These are phyloP conservation scores for Trichomonascaceae sp. DNA, from an alignment of 1,139 yeast species.

Conservation along the genomic window DNA sequence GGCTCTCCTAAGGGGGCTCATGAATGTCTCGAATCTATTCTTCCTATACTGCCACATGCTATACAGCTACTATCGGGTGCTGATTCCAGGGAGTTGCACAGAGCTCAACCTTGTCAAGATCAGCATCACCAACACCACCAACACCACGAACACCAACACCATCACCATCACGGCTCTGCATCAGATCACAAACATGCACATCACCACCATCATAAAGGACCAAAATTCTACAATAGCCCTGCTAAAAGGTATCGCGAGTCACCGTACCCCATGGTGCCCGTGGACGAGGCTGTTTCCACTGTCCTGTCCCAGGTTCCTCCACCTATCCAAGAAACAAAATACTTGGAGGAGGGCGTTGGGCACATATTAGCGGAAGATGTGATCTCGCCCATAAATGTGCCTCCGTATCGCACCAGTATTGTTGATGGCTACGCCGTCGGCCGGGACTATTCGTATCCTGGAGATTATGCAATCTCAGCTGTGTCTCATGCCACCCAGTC, in stretches of 20 bases:
- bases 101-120: too few relatives aligned
- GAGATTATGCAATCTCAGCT: conserved; percentile 27
- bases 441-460: conserved; percentile 33
- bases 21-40: conserved; percentile 31
- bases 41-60: conserved; percentile 31
- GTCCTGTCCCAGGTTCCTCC: conserved; percentile 5
- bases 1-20: conserved; percentile 37
- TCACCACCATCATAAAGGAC: conserved; percentile 14
- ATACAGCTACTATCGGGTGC: conserved; percentile 24
- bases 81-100: conserved; percentile 29
- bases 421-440: conserved; percentile 41
- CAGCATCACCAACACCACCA: conserved; percentile 8
- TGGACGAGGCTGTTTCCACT: conserved; percentile 26
- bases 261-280: conserved; percentile 35
- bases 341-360: conserved; percentile 17
- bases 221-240: conserved; percentile 14
- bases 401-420: conserved; percentile 36
- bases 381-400: conserved; percentile 28
- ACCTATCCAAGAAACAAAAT: conserved; percentile 3
- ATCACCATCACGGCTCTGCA: conserved; percentile 10
- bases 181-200: conserved; percentile 13
- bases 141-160: conserved; percentile 11
- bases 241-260: conserved; percentile 33
- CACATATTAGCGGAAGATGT: conserved; percentile 31
- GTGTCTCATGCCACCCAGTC: conserved; percentile 32